These are phyloP conservation scores for Fusarium lateritium DNA, from an alignment of 2,329 filamentous ascomycete species.

Conservation along the genomic window DNA sequence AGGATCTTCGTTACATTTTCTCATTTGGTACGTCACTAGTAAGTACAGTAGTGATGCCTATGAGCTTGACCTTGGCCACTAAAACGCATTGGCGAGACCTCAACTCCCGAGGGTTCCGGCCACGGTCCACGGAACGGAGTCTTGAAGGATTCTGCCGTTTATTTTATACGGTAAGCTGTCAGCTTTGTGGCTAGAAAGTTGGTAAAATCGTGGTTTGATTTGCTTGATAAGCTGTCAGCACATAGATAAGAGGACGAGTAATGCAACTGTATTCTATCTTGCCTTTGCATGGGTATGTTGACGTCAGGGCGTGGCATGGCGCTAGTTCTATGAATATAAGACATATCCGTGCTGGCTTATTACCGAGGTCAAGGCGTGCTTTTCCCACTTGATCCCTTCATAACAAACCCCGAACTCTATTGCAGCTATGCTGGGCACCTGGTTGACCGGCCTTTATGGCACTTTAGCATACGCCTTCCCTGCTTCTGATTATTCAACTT, in stretches of 20 bases:
- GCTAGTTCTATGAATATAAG: conserved; percentile 15
- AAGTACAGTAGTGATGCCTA: no score
- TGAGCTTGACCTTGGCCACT: no score
- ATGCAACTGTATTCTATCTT: no score
- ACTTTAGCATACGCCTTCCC: conserved; percentile 7
- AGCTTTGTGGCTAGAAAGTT: background rate
- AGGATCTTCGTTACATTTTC: no score
- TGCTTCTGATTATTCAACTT: background rate
- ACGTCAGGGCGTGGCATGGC: conserved; percentile 2
- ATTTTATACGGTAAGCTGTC: background rate
- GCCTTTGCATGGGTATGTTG: no score
- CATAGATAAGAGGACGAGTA: background rate
- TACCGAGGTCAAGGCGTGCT: conserved; percentile 14
- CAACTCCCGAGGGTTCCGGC: no score
- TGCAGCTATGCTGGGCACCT: conserved; percentile 11
- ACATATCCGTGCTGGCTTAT: conserved; percentile 12
- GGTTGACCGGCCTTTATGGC: background rate
- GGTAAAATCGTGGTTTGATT: background rate
- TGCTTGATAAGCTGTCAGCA: background rate
- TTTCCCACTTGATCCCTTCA: conserved; percentile 9
- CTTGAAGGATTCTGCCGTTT: background rate
- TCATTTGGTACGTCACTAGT: no score
- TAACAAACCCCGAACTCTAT: background rate
- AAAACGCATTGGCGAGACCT: no score
- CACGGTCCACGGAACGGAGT: no score